Percentiles rank a stretch among this genome's conserved stretches.
Conservation (phyloP, 2,329 filamentous ascomycete genomes). For the Microdochium nivale region DNA sequence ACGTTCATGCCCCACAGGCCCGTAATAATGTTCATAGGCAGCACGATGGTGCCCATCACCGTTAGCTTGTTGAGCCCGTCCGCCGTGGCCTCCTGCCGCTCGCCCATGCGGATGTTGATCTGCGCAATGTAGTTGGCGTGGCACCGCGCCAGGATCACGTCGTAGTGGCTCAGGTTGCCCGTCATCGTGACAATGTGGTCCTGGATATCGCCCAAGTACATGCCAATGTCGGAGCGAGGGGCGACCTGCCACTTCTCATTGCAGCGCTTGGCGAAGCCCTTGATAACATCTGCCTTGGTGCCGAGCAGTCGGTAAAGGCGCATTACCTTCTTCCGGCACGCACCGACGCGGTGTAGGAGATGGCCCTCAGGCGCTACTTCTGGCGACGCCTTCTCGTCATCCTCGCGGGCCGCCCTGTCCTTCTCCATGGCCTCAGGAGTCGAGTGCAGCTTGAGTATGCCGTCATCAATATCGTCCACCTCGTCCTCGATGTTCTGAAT, state of each 20-base stretch:
- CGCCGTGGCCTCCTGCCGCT: conserved; percentile 89
- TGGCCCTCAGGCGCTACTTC: conserved; percentile 52
- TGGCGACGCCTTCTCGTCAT: conserved; percentile 37
- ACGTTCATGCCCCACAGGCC: conserved; percentile 99
- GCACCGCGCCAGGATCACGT: conserved; percentile 84
- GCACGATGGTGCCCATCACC: conserved; percentile 89
- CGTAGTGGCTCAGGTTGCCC: conserved; percentile 88
- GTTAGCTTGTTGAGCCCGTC: conserved; percentile 93
- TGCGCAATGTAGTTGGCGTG: conserved; percentile 98
- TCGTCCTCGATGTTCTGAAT: conserved; percentile 93
- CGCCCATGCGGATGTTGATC: conserved; percentile 98
- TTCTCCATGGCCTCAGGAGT: conserved; percentile 33
- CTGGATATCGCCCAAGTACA: conserved; percentile 96
- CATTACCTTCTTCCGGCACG: conserved; percentile 97
- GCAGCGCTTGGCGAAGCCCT: conserved; percentile 95
- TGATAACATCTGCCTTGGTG: conserved; percentile 98
- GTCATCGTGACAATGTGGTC: conserved; percentile 99
- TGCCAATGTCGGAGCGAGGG: conserved; percentile 88
- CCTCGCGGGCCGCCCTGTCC: conserved; percentile 24
- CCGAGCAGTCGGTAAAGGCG: conserved; percentile 83
- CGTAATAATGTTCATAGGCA: conserved; percentile 98
- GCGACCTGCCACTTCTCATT: conserved; percentile 98
- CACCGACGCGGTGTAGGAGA: conserved; percentile 87
- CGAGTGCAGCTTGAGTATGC: conserved; percentile 75
- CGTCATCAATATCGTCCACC: conserved; percentile 93